Base-by-base conservation (phyloP, 371 early-diverging fungal species). In the Amoeboaphelidium protococcarum region DNA sequence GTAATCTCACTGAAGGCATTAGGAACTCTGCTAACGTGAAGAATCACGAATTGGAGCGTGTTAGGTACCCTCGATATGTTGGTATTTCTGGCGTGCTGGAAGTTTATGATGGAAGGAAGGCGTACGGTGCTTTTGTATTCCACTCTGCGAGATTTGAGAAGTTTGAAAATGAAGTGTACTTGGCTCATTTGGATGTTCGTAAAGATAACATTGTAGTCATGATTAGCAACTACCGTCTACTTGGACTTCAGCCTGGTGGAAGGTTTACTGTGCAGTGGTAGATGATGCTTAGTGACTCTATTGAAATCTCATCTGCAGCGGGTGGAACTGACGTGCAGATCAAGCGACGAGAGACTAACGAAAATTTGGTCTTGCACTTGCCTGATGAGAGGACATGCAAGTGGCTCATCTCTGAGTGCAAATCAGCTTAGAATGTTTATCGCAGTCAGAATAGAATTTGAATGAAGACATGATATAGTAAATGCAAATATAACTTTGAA, bases 1-100 rank as follows among this genome's bases (percentile, higher is more conserved):
- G 78, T 16, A 82, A 81, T 58, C 81, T 94, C 1, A 73, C 85
- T 13, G 86, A 85, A 61, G 91, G 95, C 40, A 91, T 96, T 54
- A 77, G 81, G 13, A 90, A 92, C 62, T 90, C 92, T 6, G 88
- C 97, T 0, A 85, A 82, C 0, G 82, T 85, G 19, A 85, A 88
- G 63, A 86, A 85, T 50, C 69, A 67, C 46, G 63, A 65, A 21
- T 83, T 80, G 42, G 55, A 76, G 22, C 74, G 71, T 40, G 76
- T 79, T 47, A 71, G 97, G 19, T 59, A 83, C 43, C 94, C 97
- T 1, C 77, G 97, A 4, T 74, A 69, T 52, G 74, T 90, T 22
- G 80, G 76, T 27, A 71, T 72, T 49, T 86, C 89, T 54, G 73
- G 73, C 1, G 85, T 91, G 21, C 68, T 80, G 6, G 58, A 58